phyloP scores from a whole-genome alignment of 78 protist genomes.

The Dictyostelium brefeldianum region DNA sequence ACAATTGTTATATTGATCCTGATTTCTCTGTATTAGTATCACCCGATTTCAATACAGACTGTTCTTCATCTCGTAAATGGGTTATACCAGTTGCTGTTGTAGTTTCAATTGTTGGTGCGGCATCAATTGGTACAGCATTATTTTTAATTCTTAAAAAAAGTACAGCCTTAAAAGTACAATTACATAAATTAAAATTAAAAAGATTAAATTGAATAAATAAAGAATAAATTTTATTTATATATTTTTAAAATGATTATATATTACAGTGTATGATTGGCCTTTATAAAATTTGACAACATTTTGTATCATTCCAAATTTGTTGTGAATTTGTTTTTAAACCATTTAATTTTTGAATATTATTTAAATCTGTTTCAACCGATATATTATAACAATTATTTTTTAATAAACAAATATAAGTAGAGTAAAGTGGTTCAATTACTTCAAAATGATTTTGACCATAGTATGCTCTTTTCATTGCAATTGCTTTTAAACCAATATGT shows the following conservation, averaged over 20 bases:
- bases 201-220: not conserved
- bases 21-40: not conserved
- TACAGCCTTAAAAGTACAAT: not conserved
- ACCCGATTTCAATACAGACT: not conserved
- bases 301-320: not conserved
- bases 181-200: not conserved
- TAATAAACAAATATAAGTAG: not conserved
- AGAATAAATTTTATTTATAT: not conserved
- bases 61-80: not conserved
- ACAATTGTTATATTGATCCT: not conserved
- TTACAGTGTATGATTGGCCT: too few species aligned
- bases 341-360: not conserved
- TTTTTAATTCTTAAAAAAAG: not conserved
- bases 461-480: not conserved
- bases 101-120: not conserved
- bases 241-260: not conserved
- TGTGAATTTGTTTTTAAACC: conserved; percentile 4
- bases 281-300: conserved; percentile 4
- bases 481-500: conserved; percentile 6
- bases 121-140: not conserved
- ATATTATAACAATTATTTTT: conserved; percentile 7
- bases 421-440: not conserved
- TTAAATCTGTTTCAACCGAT: not conserved
- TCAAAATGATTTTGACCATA: conserved; percentile 5
- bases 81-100: not conserved